These are phyloP conservation scores for Casaregolazyma suthepensis DNA, from an alignment of 1,139 yeast species.

Conservation along the genomic window DNA sequence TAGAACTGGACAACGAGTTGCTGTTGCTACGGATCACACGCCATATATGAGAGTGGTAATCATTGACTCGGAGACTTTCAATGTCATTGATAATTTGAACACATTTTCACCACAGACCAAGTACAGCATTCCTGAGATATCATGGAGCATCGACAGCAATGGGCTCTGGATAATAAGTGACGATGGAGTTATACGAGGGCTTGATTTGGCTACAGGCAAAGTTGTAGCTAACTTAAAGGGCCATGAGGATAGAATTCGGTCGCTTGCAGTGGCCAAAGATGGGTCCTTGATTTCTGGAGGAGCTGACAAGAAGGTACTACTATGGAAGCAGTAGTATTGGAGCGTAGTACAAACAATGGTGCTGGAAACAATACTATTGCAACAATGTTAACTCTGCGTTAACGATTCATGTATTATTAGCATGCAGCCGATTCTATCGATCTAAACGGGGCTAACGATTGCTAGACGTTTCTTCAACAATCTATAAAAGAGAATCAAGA, in stretches of 20 bases:
- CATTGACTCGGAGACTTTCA: slow-evolving; percentile 29
- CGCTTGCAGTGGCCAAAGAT: slow-evolving; percentile 33
- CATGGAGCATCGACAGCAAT: slow-evolving; percentile 15
- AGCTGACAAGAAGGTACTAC: slow-evolving; percentile 38
- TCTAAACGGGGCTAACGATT: slow-evolving; percentile 1
- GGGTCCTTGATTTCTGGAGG: slow-evolving; percentile 41
- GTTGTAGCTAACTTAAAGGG: slow-evolving; percentile 11
- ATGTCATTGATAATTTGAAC: slow-evolving; percentile 50
- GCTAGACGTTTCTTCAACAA: slow-evolving; percentile 14
- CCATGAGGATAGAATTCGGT: slow-evolving; percentile 40
- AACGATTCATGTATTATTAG: not conserved
- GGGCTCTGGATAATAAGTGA: slow-evolving; percentile 71
- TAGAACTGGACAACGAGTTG: slow-evolving; percentile 30
- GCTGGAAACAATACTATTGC: no score
- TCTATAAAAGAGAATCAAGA: slow-evolving; percentile 31
- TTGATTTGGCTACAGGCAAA: slow-evolving; percentile 14
- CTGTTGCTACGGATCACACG: slow-evolving; percentile 65
- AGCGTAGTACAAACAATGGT: not conserved
- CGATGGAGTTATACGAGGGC: slow-evolving; percentile 54
- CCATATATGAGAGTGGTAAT: slow-evolving; percentile 64
- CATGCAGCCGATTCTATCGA: not conserved
- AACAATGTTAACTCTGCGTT: no score
- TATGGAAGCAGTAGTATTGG: slow-evolving; percentile 7
- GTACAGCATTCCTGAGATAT: slow-evolving; percentile 46
- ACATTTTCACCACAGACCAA: slow-evolving; percentile 68